Percentiles rank a stretch among this genome's conserved stretches.
These are phyloP conservation scores for Macrocybe sp. DNA, from an alignment of 1,284 basidiomycete species.

Conservation along the genomic window DNA sequence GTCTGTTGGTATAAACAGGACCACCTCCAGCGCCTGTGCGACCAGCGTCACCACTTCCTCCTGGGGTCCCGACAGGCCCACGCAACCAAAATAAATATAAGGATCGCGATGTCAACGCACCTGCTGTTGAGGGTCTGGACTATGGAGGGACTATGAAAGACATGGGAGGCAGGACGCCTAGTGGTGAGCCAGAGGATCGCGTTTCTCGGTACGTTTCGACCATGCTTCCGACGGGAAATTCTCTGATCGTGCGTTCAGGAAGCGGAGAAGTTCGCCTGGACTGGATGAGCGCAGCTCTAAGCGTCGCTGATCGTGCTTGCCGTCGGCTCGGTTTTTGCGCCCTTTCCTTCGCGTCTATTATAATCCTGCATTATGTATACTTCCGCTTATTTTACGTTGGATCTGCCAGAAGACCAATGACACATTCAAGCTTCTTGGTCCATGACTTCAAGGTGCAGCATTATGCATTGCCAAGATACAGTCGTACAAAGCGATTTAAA, in stretches of 20 bases:
- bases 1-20: slow-evolving; percentile 14
- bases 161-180: slow-evolving; percentile 41
- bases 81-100: slow-evolving; percentile 85
- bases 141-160: slow-evolving; percentile 61
- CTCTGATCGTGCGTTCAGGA: slow-evolving; percentile 31
- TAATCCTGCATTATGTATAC: slow-evolving; percentile 6
- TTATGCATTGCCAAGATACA: too few species aligned
- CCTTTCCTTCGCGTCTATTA: slow-evolving; percentile 1
- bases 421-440: too few species aligned
- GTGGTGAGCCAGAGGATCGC: slow-evolving; percentile 56
- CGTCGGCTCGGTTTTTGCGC: not conserved
- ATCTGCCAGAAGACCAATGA: too few species aligned
- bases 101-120: slow-evolving; percentile 74
- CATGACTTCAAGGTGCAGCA: too few species aligned
- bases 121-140: slow-evolving; percentile 79
- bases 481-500: too few species aligned
- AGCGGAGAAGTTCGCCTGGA: slow-evolving; percentile 56
- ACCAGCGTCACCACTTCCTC: slow-evolving; percentile 75
- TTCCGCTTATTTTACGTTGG: slow-evolving; percentile 1
- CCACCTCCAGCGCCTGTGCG: slow-evolving; percentile 54
- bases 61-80: slow-evolving; percentile 79
- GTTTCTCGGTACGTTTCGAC: slow-evolving; percentile 37
- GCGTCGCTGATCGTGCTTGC: slow-evolving; percentile 41
- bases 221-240: not conserved
- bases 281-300: slow-evolving; percentile 59